Percentiles rank a stretch among this genome's conserved stretches.
phyloP scores from a whole-genome alignment of 2,329 filamentous ascomycete species.

The Diaporthe destruens region DNA sequence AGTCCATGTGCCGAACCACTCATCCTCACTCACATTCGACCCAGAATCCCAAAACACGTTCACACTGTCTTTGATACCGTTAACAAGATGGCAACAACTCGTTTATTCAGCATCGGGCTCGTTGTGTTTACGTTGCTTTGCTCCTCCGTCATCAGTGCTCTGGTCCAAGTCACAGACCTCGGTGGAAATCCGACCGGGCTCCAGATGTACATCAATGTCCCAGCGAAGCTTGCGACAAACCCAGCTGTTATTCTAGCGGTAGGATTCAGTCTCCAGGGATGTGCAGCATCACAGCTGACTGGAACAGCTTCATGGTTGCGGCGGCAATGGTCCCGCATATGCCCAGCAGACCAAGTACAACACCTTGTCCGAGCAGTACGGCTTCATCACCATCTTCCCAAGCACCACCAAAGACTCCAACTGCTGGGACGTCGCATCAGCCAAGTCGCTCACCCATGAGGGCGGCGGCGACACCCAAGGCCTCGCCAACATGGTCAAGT shows the following conservation, averaged over 20 bases:
- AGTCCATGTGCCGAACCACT: background rate
- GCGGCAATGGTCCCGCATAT: conserved; percentile 58
- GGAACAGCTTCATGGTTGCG: conserved; percentile 58
- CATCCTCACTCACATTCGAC: background rate
- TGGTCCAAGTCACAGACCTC: conserved; percentile 44
- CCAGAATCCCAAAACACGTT: background rate
- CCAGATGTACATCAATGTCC: conserved; percentile 56
- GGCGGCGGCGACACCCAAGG: conserved; percentile 63
- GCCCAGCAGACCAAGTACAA: conserved; percentile 57
- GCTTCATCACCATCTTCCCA: conserved; percentile 61
- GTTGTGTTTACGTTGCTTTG: background rate
- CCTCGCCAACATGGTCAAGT: conserved; percentile 58
- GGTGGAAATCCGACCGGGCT: conserved; percentile 54
- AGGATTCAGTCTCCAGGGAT: conserved; percentile 23
- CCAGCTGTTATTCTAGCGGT: conserved; percentile 60
- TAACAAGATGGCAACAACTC: background rate
- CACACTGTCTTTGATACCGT: accelerated
- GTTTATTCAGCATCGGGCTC: background rate
- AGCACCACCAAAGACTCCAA: conserved; percentile 48
- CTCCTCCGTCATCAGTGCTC: background rate
- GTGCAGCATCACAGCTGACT: background rate
- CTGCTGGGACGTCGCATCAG: conserved; percentile 68
- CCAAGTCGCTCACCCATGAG: conserved; percentile 60
- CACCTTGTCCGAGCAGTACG: conserved; percentile 49
- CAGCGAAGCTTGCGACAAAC: conserved; percentile 50